Conservation (phyloP, 2,329 filamentous ascomycete species). For the Aspergillus texensis region DNA sequence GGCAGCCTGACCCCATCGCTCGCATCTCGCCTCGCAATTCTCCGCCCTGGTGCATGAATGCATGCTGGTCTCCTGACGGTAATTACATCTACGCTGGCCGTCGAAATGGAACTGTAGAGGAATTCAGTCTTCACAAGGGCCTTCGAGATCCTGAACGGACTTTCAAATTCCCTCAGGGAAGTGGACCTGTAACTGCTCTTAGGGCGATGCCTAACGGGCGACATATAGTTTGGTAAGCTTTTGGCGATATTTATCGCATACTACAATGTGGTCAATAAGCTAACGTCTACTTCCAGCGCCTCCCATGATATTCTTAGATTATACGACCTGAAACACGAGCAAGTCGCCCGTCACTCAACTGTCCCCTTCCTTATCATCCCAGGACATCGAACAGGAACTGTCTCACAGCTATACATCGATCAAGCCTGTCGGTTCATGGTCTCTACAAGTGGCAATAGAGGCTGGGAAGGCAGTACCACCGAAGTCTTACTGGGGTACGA, state of each 20-base stretch:
- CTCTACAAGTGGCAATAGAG: slow-evolving; percentile 85
- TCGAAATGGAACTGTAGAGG: slow-evolving; percentile 89
- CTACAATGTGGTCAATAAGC: neutral
- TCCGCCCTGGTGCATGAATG: slow-evolving; percentile 96
- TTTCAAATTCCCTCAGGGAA: slow-evolving; percentile 86
- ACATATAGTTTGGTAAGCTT: slow-evolving; percentile 77
- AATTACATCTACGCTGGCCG: slow-evolving; percentile 93
- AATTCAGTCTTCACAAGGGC: slow-evolving; percentile 83
- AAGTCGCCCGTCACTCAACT: slow-evolving; percentile 69
- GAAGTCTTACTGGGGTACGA: slow-evolving; percentile 95
- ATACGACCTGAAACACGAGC: slow-evolving; percentile 77
- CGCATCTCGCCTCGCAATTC: slow-evolving; percentile 74
- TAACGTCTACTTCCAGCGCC: slow-evolving; percentile 59
- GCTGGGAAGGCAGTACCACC: slow-evolving; percentile 89
- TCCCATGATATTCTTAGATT: slow-evolving; percentile 91
- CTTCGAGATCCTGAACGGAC: slow-evolving; percentile 74
- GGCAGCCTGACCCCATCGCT: slow-evolving; percentile 75
- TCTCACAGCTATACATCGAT: slow-evolving; percentile 83
- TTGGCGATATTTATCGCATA: neutral
- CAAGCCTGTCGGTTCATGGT: slow-evolving; percentile 89
- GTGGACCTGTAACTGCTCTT: slow-evolving; percentile 85
- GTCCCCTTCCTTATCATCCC: slow-evolving; percentile 97
- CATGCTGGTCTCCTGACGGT: slow-evolving; percentile 93
- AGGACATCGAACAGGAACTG: slow-evolving; percentile 84
- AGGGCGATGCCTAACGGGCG: slow-evolving; percentile 89